These are phyloP conservation scores for Usnea hakonensis DNA, from an alignment of 495 filamentous ascomycete species.

Conservation along the genomic window DNA sequence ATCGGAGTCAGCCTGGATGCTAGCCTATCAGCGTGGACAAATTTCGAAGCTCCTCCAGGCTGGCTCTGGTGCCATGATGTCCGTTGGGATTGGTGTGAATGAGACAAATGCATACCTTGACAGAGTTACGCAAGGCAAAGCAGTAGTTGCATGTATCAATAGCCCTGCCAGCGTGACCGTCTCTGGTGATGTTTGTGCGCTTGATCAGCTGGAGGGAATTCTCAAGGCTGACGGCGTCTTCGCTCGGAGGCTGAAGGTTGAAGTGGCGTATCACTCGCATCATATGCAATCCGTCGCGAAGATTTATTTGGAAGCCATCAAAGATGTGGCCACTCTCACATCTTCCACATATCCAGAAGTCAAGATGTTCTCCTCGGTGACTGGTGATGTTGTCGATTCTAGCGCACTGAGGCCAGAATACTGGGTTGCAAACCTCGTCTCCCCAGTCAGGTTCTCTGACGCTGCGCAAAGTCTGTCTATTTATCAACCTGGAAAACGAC, in stretches of 20 bases:
- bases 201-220: constrained; percentile 38
- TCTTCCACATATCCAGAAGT: background rate
- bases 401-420: constrained; percentile 14
- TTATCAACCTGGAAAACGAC: constrained; percentile 25
- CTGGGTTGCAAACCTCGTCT: constrained; percentile 24
- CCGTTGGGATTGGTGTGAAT: constrained; percentile 23
- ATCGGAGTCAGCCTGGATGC: constrained; percentile 13
- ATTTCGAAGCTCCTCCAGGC: constrained; percentile 11
- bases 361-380: background rate
- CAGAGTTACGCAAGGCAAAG: constrained; percentile 1
- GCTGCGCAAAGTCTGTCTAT: constrained; percentile 26
- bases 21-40: constrained; percentile 24
- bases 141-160: constrained; percentile 44
- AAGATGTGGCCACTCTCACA: background rate
- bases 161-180: constrained; percentile 51
- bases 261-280: constrained; percentile 55
- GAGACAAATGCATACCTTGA: constrained; percentile 22
- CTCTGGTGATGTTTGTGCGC: constrained; percentile 43
- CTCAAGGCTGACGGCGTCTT: constrained; percentile 43
- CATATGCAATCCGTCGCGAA: constrained; percentile 41
- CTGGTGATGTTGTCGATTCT: constrained; percentile 11
- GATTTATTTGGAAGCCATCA: constrained; percentile 25
- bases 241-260: constrained; percentile 45
- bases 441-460: constrained; percentile 19
- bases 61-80: constrained; percentile 28